Conservation (phyloP, 495 filamentous ascomycete species). For the Penicillium coffeae region DNA sequence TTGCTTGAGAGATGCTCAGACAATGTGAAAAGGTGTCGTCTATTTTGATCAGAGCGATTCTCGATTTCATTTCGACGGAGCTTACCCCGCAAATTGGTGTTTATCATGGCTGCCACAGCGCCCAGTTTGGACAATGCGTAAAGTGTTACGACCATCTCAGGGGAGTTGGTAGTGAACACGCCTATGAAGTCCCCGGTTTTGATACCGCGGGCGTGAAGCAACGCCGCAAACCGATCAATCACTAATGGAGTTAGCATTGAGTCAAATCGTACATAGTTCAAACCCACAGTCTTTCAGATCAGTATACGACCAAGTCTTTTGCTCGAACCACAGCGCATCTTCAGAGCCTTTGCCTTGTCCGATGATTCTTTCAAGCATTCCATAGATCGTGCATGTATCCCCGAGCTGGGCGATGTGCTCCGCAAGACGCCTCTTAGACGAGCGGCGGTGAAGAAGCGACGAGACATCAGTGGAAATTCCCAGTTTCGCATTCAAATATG, state of each 20-base stretch:
- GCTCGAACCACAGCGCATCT: conserved; percentile 51
- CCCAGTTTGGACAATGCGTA: conserved; percentile 83
- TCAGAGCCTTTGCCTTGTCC: conserved; percentile 30
- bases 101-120: conserved; percentile 82
- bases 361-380: conserved; percentile 40
- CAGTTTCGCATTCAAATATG: conserved; percentile 50
- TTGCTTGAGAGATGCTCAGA: conserved; percentile 63
- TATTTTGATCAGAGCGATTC: conserved; percentile 7
- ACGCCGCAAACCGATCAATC: conserved; percentile 42
- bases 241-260: conserved; percentile 23
- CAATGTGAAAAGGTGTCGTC: conserved; percentile 73
- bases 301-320: conserved; percentile 47
- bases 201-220: conserved; percentile 35
- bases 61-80: background rate
- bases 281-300: conserved; percentile 45
- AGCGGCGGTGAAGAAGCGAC: conserved; percentile 28
- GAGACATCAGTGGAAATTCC: conserved; percentile 41
- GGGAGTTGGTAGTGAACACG: conserved; percentile 64
- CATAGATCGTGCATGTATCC: conserved; percentile 42
- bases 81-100: conserved; percentile 77
- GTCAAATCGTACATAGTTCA: background rate
- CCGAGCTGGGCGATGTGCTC: conserved; percentile 40
- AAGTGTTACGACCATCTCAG: conserved; percentile 73
- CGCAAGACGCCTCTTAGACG: conserved; percentile 30
- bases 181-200: conserved; percentile 39